Evolutionary conservation across 1,284 basidiomycete species (phyloP), one percentile per base, ranked within the genome.

Genomic region (Neonothopanus nambi): DNA sequence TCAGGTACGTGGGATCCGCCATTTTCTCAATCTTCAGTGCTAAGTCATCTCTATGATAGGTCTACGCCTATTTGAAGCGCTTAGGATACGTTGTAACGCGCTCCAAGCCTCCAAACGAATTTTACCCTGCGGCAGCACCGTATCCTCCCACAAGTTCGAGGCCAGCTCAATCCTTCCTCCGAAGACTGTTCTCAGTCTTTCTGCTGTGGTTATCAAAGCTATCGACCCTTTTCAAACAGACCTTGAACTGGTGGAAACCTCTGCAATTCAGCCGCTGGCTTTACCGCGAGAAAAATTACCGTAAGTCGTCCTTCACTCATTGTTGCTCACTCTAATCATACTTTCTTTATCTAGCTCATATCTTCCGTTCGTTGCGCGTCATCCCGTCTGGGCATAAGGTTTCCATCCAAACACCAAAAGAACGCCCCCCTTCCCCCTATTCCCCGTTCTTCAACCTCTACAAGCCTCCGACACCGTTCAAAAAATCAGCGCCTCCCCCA

Each of bases 21-120:
- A n/a, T n/a, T n/a, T n/a, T n/a, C n/a, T n/a, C n/a, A n/a, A n/a
- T n/a, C n/a, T n/a, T n/a, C n/a, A n/a, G n/a, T n/a, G n/a, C n/a
- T n/a, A n/a, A n/a, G n/a, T n/a, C n/a, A n/a, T n/a, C n/a, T n/a
- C n/a, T n/a, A n/a, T n/a, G n/a, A n/a, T n/a, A n/a, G n/a, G n/a
- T n/a, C n/a, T 98, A 92, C 65, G 84, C 95, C 0, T 95, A 96
- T 67, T 78, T 98, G 21, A 93, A 90, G 64, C 84, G 96, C 9
- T 75, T 98, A 23, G 96, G 96, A 9, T 99, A 97, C 70, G 82
- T 87, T 3, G 85, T 98, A 5, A 92, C 86, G 44, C 81, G 95
- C 18, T 75, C 89, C 1, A 72, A 76, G 4, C 77, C 87, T 9
- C 89, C 87, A 5, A 78, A 77, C 5, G 57, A 75, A 0, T 77